These are phyloP conservation scores for Macrolepiota albuminosa DNA, from an alignment of 768 basidiomycete genomes.

Conservation along the genomic window DNA sequence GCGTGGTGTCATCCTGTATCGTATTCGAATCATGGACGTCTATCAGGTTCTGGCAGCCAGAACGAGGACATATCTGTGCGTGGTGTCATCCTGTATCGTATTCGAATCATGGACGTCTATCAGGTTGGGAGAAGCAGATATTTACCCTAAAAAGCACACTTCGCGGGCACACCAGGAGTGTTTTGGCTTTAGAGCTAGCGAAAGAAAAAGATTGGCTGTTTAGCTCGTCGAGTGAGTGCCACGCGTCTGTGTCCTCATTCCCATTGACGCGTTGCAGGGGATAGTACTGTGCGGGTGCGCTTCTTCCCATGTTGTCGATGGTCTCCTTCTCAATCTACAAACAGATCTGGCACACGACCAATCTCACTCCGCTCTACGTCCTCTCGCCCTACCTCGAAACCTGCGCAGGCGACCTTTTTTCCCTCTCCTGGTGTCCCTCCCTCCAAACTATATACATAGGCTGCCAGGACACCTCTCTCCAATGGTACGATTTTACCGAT, in stretches of 20 bases:
- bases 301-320: not conserved
- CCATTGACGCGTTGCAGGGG: conserved; percentile 44
- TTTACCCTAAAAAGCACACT: conserved; percentile 67
- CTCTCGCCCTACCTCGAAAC: conserved; percentile 76
- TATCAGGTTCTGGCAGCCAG: conserved; percentile 80
- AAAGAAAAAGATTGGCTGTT: conserved; percentile 80
- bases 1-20: conserved; percentile 14
- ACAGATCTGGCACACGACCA: conserved; percentile 80
- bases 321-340: not conserved
- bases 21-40: not conserved
- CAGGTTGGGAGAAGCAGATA: conserved; percentile 85
- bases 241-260: not conserved
- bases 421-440: conserved; percentile 68
- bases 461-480: conserved; percentile 89
- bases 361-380: conserved; percentile 62
- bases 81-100: not conserved
- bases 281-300: conserved; percentile 81
- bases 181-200: conserved; percentile 75
- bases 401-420: conserved; percentile 85
- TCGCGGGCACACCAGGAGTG: conserved; percentile 78
- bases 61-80: conserved; percentile 70
- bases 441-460: conserved; percentile 78
- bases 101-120: not conserved
- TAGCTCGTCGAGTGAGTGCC: conserved; percentile 73
- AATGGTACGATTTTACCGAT: conserved; percentile 70